Conservation (phyloP, 345 rosid genomes). For the Moricandia arvensis region DNA sequence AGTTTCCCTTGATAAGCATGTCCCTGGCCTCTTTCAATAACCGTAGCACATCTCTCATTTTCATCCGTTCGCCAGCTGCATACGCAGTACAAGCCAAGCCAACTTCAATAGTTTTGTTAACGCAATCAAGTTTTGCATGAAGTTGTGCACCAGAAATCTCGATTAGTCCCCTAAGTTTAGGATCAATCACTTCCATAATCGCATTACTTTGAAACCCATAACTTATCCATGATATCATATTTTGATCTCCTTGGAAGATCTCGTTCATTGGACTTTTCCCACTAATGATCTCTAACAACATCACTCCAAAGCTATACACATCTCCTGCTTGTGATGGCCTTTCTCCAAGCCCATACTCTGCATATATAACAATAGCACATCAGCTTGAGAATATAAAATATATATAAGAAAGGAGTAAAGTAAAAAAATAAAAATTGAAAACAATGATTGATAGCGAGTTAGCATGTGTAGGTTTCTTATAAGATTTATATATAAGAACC, state of each 20-base stretch:
- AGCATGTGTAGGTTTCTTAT: neutral
- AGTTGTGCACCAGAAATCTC: slow-evolving; percentile 28
- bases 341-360: slow-evolving; percentile 54
- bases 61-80: slow-evolving; percentile 41
- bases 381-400: neutral
- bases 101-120: slow-evolving; percentile 39
- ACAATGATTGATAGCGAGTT: neutral
- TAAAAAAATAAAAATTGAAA: neutral
- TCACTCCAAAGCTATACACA: slow-evolving; percentile 40
- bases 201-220: slow-evolving; percentile 17
- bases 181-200: slow-evolving; percentile 38
- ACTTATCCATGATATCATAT: slow-evolving; percentile 41
- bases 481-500: neutral
- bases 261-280: slow-evolving; percentile 47
- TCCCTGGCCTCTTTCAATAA: slow-evolving; percentile 31
- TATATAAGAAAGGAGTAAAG: neutral
- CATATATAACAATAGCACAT: neutral
- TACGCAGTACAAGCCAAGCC: slow-evolving; percentile 43
- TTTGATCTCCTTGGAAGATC: slow-evolving; percentile 39
- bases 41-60: slow-evolving; percentile 43
- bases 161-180: slow-evolving; percentile 35
- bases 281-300: slow-evolving; percentile 46
- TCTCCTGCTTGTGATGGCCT: slow-evolving; percentile 54
- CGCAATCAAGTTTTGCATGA: slow-evolving; percentile 31
- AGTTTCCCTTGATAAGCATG: slow-evolving; percentile 1